These are phyloP conservation scores for Backusella psychrophila DNA, from an alignment of 192 early-diverging fungal species.

Conservation along the genomic window DNA sequence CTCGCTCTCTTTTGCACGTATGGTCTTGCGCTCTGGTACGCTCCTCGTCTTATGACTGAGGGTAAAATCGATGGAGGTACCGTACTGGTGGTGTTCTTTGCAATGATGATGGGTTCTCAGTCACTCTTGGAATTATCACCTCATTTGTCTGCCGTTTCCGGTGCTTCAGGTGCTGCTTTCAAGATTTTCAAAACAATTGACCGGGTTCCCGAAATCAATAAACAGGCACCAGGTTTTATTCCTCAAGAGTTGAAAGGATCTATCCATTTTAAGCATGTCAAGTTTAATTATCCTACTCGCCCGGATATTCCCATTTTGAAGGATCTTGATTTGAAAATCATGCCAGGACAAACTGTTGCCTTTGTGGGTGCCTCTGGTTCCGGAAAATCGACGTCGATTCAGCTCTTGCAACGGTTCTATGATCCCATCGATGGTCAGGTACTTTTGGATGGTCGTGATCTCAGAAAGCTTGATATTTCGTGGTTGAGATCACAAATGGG, in stretches of 20 bases:
- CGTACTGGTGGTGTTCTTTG: slow-evolving; percentile 83
- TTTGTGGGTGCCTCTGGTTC: slow-evolving; percentile 84
- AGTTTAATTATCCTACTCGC: slow-evolving; percentile 81
- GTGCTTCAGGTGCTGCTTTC: slow-evolving; percentile 74
- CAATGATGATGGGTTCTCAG: slow-evolving; percentile 74
- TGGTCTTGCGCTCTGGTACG: slow-evolving; percentile 83
- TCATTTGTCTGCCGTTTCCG: slow-evolving; percentile 67
- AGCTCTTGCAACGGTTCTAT: slow-evolving; percentile 85
- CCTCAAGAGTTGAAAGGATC: slow-evolving; percentile 51
- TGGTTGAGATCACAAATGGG: slow-evolving; percentile 86
- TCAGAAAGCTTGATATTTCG: slow-evolving; percentile 71
- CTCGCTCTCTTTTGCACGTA: slow-evolving; percentile 70
- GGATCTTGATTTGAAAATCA: slow-evolving; percentile 61
- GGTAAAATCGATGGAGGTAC: slow-evolving; percentile 39
- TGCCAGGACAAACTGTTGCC: slow-evolving; percentile 80
- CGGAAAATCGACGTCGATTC: slow-evolving; percentile 83
- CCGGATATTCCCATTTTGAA: slow-evolving; percentile 77
- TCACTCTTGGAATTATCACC: slow-evolving; percentile 62
- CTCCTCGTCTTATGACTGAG: slow-evolving; percentile 33
- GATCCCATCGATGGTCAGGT: slow-evolving; percentile 53
- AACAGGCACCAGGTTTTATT: slow-evolving; percentile 39
- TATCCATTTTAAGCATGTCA: slow-evolving; percentile 72
- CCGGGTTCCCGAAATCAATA: slow-evolving; percentile 74
- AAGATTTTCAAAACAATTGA: slow-evolving; percentile 80
- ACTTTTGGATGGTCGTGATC: slow-evolving; percentile 68